Evolutionary conservation across 768 basidiomycete species (phyloP), one percentile per base, ranked within the genome.

Genomic region (Fomitopsis pulvina): DNA sequence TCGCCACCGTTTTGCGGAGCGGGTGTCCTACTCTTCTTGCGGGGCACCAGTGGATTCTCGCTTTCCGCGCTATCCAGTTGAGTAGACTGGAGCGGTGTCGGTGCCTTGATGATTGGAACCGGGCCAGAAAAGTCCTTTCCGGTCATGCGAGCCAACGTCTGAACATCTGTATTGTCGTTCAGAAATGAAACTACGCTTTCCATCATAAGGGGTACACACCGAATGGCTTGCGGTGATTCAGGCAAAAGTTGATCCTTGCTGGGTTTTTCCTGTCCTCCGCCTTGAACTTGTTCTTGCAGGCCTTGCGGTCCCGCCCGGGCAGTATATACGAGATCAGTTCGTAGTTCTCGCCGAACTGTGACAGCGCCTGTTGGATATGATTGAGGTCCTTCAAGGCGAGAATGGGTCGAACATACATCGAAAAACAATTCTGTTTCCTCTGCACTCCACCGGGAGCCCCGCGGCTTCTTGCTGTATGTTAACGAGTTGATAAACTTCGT

Each of bases 241-340:
- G 67, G 61, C 82, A 86, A 53, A 78, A 72, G 52, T 82, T 85
- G 50, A 95, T 87, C 41, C 84, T 74, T n/a, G 74, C 76, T 25
- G 81, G 75, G 63, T 93, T 85, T 63, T 79, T 81, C 68, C 78
- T 88, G 63, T 93, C 92, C 64, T 95, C 93, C 0, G 82, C 76
- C 59, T 90, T 93, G 72, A 92, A 95, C 62, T 95, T 95, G 65
- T 89, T 87, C 67, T 91, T 92, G 66, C 93, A 92, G 24, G 92
- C 84, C 60, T 87, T 90, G 18, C 92, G 77, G 60, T 91, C 87
- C 14, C 92, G 83, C 16, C 85, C 84, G 32, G 90, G 89, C 18
- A 95, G 74, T 11, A 92, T 75, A 57, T 83, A 83, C 2, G 92
- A 87, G 53, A 95, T 92, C 37, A 94, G 76, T 63, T 94, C 92